Conservation (phyloP, 1,284 basidiomycete genomes). For the Apiotrichum gracile region DNA sequence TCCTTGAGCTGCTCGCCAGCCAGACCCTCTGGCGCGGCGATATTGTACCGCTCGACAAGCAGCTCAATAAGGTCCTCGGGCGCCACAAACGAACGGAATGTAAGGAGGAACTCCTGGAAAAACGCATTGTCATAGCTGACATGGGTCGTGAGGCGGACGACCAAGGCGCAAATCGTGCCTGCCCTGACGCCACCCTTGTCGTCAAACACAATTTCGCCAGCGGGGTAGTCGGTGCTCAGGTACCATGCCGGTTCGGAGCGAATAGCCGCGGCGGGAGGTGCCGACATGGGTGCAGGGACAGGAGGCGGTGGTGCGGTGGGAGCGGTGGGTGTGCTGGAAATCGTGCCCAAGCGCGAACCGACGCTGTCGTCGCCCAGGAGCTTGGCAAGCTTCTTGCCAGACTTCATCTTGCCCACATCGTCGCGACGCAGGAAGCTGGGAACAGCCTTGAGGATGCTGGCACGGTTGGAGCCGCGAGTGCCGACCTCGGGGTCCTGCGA, state of each 20-base stretch:
- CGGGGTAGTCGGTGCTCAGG: slow-evolving; percentile 70
- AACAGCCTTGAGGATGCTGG: slow-evolving; percentile 36
- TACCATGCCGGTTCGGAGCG: slow-evolving; percentile 67
- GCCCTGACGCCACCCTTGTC: slow-evolving; percentile 76
- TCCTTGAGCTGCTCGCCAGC: slow-evolving; percentile 61
- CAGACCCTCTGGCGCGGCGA: slow-evolving; percentile 68
- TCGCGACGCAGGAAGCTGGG: slow-evolving; percentile 25
- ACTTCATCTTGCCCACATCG: slow-evolving; percentile 21
- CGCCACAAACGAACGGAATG: slow-evolving; percentile 91
- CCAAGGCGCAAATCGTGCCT: slow-evolving; percentile 75
- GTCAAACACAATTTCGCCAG: slow-evolving; percentile 76
- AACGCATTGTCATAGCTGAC: slow-evolving; percentile 62
- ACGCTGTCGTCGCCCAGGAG: slow-evolving; percentile 58
- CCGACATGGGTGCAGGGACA: slow-evolving; percentile 1
- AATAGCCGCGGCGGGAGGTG: slow-evolving; percentile 7
- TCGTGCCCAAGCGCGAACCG: background rate
- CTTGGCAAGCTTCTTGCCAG: slow-evolving; percentile 59
- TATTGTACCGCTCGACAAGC: slow-evolving; percentile 77
- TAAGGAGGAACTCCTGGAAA: slow-evolving; percentile 90
- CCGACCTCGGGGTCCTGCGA: slow-evolving; percentile 27
- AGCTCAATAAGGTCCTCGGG: slow-evolving; percentile 77
- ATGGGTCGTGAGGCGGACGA: slow-evolving; percentile 86
- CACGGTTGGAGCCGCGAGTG: slow-evolving; percentile 30
- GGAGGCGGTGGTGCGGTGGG: background rate
- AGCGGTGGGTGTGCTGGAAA: background rate